phyloP scores from a whole-genome alignment of 257 asterid genomes.

The Przewalskia tangutica region DNA sequence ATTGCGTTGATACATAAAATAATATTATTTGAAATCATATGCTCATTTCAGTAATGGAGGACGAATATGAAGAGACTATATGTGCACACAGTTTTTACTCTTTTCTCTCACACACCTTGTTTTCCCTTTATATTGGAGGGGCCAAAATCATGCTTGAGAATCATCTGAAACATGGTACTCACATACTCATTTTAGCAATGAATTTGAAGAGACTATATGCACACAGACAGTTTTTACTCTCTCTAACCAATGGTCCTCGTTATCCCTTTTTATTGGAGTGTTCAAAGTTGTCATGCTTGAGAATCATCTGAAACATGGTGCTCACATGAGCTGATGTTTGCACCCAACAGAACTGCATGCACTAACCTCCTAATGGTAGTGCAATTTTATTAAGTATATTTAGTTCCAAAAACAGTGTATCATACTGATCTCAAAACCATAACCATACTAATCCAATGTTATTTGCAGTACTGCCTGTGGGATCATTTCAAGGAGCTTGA shows the following conservation, averaged over 20 bases:
- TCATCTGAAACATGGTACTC: neutral
- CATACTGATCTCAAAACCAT: neutral
- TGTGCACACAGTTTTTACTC: neutral
- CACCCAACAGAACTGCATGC: neutral
- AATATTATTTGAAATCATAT: neutral
- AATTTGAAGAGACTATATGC: neutral
- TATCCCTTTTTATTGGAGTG: neutral
- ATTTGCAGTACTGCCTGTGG: conserved; percentile 80
- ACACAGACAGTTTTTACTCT: neutral
- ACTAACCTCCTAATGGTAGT: neutral
- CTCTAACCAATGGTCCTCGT: neutral
- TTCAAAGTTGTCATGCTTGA: neutral
- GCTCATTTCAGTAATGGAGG: neutral
- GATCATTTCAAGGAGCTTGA: conserved; percentile 91
- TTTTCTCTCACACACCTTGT: neutral
- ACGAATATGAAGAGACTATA: neutral
- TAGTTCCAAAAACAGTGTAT: neutral
- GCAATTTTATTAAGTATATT: neutral
- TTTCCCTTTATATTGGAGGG: neutral
- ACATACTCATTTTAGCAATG: neutral
- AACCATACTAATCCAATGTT: neutral
- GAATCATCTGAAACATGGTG: neutral
- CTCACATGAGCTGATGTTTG: neutral
- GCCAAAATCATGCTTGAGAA: neutral
- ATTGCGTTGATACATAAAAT: neutral